phyloP scores from a whole-genome alignment of 2,329 filamentous ascomycete genomes.

The Aplosporella prunicola region DNA sequence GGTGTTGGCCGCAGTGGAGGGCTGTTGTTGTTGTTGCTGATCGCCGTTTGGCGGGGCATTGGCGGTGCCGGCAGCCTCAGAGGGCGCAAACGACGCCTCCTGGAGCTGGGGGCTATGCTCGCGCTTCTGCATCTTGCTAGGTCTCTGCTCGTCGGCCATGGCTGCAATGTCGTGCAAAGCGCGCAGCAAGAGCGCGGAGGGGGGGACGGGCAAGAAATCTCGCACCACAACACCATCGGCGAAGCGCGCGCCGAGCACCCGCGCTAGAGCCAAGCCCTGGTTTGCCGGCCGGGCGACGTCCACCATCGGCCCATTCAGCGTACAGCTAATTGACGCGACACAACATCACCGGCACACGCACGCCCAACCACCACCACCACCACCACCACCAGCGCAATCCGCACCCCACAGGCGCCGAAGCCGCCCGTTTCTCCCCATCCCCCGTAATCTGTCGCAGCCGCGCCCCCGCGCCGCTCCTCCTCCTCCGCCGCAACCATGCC shows the following conservation, averaged over 20 bases:
- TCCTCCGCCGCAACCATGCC: slow-evolving; percentile 56
- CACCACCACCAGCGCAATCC: not conserved
- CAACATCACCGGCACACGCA: too few species aligned
- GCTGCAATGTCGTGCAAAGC: not conserved
- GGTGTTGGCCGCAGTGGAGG: not conserved
- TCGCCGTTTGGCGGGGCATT: slow-evolving; percentile 1
- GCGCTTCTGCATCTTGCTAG: slow-evolving; percentile 9
- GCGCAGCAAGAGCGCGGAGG: too few species aligned
- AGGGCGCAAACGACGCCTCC: slow-evolving; percentile 2
- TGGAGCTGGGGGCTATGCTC: slow-evolving; percentile 4
- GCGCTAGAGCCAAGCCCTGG: too few species aligned
- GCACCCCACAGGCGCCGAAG: slow-evolving; percentile 7
- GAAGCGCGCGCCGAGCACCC: too few species aligned
- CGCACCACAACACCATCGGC: too few species aligned
- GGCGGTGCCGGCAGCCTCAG: not conserved
- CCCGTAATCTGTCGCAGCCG: slow-evolving; percentile 4
- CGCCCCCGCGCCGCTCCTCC: slow-evolving; percentile 9
- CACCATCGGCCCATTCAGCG: too few species aligned
- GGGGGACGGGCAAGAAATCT: too few species aligned
- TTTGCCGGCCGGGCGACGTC: too few species aligned
- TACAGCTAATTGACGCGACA: too few species aligned
- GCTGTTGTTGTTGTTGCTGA: not conserved
- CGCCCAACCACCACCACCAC: not conserved
- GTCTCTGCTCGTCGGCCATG: slow-evolving; percentile 10
- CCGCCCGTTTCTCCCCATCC: slow-evolving; percentile 1